Percentiles rank a stretch among this genome's conserved stretches.
Conservation (phyloP, 192 early-diverging fungal genomes). For the Mortierella antarctica region DNA sequence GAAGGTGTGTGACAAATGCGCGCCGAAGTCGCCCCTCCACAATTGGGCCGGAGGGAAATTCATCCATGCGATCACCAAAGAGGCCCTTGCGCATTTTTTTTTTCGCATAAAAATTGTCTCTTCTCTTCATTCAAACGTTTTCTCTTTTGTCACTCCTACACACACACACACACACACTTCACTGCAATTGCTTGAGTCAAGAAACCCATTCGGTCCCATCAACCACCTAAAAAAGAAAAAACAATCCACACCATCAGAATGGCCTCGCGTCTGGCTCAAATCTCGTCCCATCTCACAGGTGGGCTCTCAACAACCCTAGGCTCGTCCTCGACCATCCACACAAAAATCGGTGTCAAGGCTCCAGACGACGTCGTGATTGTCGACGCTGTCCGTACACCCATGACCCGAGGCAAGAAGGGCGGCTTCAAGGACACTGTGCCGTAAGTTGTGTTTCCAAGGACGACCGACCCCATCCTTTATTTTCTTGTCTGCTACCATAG, state of each 20-base stretch:
- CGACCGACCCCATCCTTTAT: background rate
- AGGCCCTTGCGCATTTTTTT: background rate
- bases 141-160: background rate
- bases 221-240: background rate
- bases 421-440: conserved; percentile 82
- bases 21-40: too few relatives aligned
- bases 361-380: conserved; percentile 87
- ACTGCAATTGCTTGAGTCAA: too few relatives aligned
- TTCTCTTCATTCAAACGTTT: background rate
- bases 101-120: background rate
- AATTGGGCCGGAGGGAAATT: too few relatives aligned
- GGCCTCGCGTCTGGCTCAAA: conserved; percentile 31
- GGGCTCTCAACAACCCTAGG: background rate
- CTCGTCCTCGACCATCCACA: background rate
- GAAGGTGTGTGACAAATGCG: too few relatives aligned
- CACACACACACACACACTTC: background rate
- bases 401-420: conserved; percentile 79
- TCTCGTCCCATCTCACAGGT: conserved; percentile 23
- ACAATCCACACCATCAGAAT: background rate
- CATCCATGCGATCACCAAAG: too few relatives aligned
- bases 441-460: conserved; percentile 11
- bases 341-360: conserved; percentile 64
- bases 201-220: background rate
- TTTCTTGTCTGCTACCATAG: background rate
- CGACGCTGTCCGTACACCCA: conserved; percentile 77